These are phyloP conservation scores for Adiantum capillusveneris DNA, from an alignment of 75 land plant species.

Conservation along the genomic window DNA sequence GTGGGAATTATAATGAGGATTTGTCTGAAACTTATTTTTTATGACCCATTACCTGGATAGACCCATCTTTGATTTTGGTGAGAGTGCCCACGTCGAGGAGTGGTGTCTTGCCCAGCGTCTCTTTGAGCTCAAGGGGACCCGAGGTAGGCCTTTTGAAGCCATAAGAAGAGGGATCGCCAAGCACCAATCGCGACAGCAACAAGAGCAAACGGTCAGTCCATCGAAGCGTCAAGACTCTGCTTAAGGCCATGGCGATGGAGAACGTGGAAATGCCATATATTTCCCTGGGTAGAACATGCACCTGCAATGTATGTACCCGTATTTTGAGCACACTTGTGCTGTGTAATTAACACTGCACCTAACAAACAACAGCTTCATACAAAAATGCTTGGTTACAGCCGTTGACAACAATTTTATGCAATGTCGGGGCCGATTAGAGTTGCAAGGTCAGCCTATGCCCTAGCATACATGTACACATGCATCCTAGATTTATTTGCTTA, in stretches of 20 bases:
- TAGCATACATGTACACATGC: no score
- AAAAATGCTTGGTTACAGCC: no score
- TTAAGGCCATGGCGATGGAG: slow-evolving; percentile 56
- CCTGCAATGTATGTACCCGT: no score
- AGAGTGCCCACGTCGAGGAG: slow-evolving; percentile 73
- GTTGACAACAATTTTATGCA: no score
- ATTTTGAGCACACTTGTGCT: no score
- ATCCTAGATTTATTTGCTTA: no score
- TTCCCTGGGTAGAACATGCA: slow-evolving; percentile 69
- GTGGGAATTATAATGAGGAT: background rate
- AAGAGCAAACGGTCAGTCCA: slow-evolving; percentile 52
- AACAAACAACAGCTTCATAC: no score
- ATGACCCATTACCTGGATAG: slow-evolving; percentile 72
- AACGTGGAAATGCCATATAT: slow-evolving; percentile 70
- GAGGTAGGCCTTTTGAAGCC: slow-evolving; percentile 47
- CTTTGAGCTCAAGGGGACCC: slow-evolving; percentile 69
- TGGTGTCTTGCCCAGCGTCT: slow-evolving; percentile 52
- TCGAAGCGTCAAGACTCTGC: slow-evolving; percentile 55
- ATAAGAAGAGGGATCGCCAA: slow-evolving; percentile 44
- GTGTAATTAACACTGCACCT: no score
- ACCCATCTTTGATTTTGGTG: slow-evolving; percentile 43
- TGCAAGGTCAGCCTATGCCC: no score
- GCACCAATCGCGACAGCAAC: slow-evolving; percentile 32
- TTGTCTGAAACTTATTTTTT: no score
- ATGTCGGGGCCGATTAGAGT: no score